Conservation (phyloP, 495 filamentous ascomycete genomes). For the Penicillium herquei region DNA sequence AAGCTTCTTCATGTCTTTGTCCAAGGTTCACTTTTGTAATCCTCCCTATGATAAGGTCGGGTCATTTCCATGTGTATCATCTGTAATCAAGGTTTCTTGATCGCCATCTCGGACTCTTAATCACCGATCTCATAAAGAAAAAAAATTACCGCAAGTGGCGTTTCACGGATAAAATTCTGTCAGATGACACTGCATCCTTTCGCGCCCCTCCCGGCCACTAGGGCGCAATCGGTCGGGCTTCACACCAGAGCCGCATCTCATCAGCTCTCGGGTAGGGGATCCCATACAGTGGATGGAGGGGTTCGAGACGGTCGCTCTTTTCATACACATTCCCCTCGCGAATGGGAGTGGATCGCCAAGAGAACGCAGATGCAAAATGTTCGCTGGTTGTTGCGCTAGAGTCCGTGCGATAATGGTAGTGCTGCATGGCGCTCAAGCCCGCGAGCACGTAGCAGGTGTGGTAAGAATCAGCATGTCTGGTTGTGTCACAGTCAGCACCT, state of each 20-base stretch:
- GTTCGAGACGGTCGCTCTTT: conserved; percentile 43
- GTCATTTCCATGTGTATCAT: neutral
- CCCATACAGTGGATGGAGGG: conserved; percentile 82
- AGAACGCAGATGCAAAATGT: conserved; percentile 55
- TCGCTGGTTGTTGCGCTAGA: conserved; percentile 32
- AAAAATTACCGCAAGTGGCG: conserved; percentile 3
- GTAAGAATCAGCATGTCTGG: conserved; percentile 77
- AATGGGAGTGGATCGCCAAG: conserved; percentile 59
- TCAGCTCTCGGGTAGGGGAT: conserved; percentile 71
- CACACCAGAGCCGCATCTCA: conserved; percentile 62
- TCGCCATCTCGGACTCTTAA: neutral
- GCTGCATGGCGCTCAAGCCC: conserved; percentile 78
- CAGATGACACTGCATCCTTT: conserved; percentile 10
- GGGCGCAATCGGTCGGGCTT: conserved; percentile 27
- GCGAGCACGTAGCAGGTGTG: conserved; percentile 89
- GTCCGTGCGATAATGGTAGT: conserved; percentile 64
- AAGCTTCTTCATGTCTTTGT: too few relatives aligned
- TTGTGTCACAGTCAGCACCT: conserved; percentile 16
- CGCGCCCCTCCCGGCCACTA: conserved; percentile 12
- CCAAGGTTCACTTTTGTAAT: too few relatives aligned
- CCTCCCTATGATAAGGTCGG: neutral
- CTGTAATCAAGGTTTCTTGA: neutral
- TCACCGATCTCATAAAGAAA: neutral
- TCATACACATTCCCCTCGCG: conserved; percentile 48
- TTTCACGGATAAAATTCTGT: neutral